Conservation (phyloP, 331 rosid species). For the Rhamnella rubrinervis region DNA sequence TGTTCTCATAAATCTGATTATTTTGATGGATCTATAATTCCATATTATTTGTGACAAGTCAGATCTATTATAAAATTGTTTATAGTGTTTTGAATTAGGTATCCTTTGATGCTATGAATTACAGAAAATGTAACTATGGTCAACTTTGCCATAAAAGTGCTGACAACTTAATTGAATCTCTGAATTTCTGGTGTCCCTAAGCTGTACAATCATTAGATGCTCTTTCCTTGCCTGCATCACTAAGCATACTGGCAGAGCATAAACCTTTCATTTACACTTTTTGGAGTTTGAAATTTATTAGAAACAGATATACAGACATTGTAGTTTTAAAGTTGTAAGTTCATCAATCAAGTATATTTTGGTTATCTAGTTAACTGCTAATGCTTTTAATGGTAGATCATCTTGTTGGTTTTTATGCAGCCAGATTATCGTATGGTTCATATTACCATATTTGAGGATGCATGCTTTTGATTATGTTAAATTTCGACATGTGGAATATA, state of each 20-base stretch:
- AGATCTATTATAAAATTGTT: slow-evolving; percentile 2
- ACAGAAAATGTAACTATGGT: not conserved
- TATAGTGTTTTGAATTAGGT: slow-evolving; percentile 8
- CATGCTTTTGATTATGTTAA: too few relatives aligned
- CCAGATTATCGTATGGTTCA: not conserved
- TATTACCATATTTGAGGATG: too few relatives aligned
- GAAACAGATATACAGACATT: too few relatives aligned
- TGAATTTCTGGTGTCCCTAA: too few relatives aligned
- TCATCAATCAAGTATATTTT: not conserved
- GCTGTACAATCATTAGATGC: not conserved
- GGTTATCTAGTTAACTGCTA: not conserved
- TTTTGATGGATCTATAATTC: slow-evolving; percentile 15
- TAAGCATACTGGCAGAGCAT: not conserved
- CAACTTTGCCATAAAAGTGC: not conserved
- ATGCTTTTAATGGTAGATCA: not conserved
- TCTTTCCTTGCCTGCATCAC: not conserved
- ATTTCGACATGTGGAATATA: too few relatives aligned
- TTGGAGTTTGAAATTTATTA: too few relatives aligned
- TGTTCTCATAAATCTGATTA: slow-evolving; percentile 1
- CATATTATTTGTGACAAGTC: not conserved
- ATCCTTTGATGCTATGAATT: slow-evolving; percentile 5
- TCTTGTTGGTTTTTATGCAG: not conserved
- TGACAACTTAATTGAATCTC: too few relatives aligned
- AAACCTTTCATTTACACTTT: not conserved
- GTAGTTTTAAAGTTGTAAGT: not conserved